Evolutionary conservation across 2,329 filamentous ascomycete species (phyloP).

Genomic region (Cytospora paraplurivora): DNA sequence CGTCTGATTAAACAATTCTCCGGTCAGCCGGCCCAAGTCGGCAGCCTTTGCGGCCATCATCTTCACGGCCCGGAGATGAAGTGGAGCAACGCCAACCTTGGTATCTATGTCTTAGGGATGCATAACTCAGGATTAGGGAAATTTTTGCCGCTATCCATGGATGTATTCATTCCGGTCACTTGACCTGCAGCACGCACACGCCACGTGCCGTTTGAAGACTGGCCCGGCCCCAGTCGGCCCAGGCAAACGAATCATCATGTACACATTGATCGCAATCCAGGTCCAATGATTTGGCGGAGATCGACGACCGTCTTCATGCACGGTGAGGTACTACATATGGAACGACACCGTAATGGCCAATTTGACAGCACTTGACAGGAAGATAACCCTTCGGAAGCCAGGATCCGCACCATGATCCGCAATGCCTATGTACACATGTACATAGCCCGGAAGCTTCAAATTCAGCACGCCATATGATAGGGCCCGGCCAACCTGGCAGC

Average conservation of each 20-base stretch:
- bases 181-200: conserved; percentile 1
- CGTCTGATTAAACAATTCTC: conserved; percentile 1
- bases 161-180: not conserved
- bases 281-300: not conserved
- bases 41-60: not conserved
- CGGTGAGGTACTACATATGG: not conserved
- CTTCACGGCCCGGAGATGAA: not conserved
- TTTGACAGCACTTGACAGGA: not conserved
- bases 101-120: not conserved
- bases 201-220: not conserved
- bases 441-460: not conserved
- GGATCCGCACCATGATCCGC: not conserved
- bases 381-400: not conserved
- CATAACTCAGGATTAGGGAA: not conserved
- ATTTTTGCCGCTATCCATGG: not conserved
- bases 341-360: not conserved
- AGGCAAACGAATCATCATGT: not conserved
- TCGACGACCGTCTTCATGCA: not conserved
- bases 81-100: not conserved
- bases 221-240: not conserved
- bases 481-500: not conserved
- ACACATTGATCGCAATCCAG: not conserved
- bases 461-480: not conserved
- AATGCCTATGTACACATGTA: not conserved
- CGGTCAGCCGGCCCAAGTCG: not conserved